phyloP scores from a whole-genome alignment of 148 eudicot genomes.

The Camellia japonica region DNA sequence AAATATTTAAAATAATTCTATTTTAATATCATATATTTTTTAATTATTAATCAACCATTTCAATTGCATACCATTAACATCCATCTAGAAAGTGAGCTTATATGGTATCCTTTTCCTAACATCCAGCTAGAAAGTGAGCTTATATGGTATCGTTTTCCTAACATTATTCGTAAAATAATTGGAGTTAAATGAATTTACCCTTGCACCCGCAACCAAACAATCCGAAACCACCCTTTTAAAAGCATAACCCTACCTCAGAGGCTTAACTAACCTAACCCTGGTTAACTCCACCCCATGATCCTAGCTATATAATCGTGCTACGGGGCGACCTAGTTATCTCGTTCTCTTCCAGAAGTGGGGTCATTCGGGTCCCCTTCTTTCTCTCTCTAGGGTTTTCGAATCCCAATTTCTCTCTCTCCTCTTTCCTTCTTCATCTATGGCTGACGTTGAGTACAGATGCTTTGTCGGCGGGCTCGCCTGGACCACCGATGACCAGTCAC shows the following conservation, averaged over 20 bases:
- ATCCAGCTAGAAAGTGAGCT: too few relatives aligned
- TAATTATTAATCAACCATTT: too few relatives aligned
- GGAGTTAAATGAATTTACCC: too few relatives aligned
- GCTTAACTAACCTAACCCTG: constrained; percentile 9
- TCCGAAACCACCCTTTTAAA: background rate
- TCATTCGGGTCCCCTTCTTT: background rate
- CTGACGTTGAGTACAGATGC: constrained; percentile 33
- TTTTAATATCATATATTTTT: too few relatives aligned
- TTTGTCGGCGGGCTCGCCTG: constrained; percentile 42
- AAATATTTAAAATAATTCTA: too few relatives aligned
- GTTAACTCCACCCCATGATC: background rate
- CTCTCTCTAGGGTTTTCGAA: background rate
- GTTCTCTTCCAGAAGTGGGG: constrained; percentile 7
- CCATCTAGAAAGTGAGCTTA: too few relatives aligned
- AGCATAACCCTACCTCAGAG: background rate
- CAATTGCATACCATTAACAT: too few relatives aligned
- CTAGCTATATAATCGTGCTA: background rate
- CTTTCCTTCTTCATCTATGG: background rate
- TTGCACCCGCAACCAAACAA: too few relatives aligned
- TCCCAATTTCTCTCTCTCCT: background rate
- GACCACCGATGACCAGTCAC: constrained; percentile 30
- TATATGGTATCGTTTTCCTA: too few relatives aligned
- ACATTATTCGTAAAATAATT: too few relatives aligned
- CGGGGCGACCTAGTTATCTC: background rate
- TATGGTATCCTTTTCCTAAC: too few relatives aligned